These are phyloP conservation scores for Spathaspora sp. DNA, from an alignment of 1,139 yeast species.

Conservation along the genomic window DNA sequence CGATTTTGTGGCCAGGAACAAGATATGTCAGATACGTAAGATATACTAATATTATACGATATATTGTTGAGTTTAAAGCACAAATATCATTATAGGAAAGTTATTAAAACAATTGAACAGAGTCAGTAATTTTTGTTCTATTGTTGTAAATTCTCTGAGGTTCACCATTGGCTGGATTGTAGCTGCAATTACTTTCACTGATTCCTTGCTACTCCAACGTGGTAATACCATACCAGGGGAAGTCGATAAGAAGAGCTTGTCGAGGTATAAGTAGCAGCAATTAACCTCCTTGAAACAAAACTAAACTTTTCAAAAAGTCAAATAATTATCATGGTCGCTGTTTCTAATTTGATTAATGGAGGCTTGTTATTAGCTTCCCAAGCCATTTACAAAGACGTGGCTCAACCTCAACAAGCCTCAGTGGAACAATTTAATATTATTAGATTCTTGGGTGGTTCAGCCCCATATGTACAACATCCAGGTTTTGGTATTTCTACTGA, in stretches of 20 bases:
- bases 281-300: not conserved
- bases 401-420: conserved; percentile 34
- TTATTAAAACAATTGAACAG: not conserved
- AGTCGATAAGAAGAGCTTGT: not conserved
- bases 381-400: conserved; percentile 25
- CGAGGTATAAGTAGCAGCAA: not conserved
- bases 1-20: not conserved
- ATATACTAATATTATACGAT: not conserved
- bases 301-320: not conserved
- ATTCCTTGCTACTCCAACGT: not conserved
- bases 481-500: conserved; percentile 43
- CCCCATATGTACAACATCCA: conserved; percentile 41
- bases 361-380: conserved; percentile 30
- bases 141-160: not conserved
- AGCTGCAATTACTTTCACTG: not conserved
- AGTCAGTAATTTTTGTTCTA: not conserved
- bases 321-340: conserved; percentile 25
- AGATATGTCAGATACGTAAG: not conserved
- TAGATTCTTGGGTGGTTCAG: conserved; percentile 41
- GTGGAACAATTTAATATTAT: conserved; percentile 36
- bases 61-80: not conserved
- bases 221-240: not conserved
- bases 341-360: conserved; percentile 30
- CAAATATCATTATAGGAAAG: not conserved
- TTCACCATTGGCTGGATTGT: not conserved